Percentiles rank a stretch among this genome's conserved stretches.
Evolutionary conservation across 164 flowering plant genomes (phyloP).

Genomic region (Magnolia officinalis): DNA sequence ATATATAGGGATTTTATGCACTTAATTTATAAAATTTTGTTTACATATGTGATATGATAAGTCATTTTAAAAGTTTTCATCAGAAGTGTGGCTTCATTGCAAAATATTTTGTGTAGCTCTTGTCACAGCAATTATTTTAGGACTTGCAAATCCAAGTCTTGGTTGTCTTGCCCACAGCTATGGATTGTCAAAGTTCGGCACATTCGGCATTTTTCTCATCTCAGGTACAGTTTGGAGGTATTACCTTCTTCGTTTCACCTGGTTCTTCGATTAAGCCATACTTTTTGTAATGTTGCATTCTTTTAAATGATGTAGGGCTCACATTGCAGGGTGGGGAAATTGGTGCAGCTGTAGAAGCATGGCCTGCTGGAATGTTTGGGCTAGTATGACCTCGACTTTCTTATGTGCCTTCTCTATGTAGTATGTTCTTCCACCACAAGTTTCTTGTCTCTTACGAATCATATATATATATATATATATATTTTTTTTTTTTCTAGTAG

Average conservation of each 20-base stretch:
- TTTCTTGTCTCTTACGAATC: too few relatives aligned
- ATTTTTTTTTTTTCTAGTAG: too few relatives aligned
- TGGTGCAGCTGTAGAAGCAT: constrained; percentile 77
- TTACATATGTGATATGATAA: neutral
- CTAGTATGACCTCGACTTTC: constrained; percentile 67
- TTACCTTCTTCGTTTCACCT: neutral
- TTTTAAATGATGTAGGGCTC: constrained; percentile 46
- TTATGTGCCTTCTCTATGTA: constrained; percentile 31
- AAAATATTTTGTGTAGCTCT: constrained; percentile 56
- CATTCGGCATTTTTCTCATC: constrained; percentile 77
- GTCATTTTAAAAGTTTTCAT: neutral
- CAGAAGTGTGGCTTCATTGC: neutral
- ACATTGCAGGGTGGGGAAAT: constrained; percentile 69
- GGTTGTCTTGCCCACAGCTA: constrained; percentile 79
- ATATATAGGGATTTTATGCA: neutral
- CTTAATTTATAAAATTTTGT: too few relatives aligned
- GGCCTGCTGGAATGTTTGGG: constrained; percentile 92
- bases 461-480: too few relatives aligned
- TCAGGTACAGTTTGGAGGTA: constrained; percentile 46
- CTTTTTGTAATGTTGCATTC: neutral
- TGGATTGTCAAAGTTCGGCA: constrained; percentile 69
- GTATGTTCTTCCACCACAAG: constrained; percentile 23
- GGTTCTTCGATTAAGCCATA: neutral
- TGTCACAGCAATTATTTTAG: constrained; percentile 64
- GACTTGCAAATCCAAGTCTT: constrained; percentile 71